Evolutionary conservation across 2,329 filamentous ascomycete species (phyloP).

Genomic region (Echinosphaeria canescens): DNA sequence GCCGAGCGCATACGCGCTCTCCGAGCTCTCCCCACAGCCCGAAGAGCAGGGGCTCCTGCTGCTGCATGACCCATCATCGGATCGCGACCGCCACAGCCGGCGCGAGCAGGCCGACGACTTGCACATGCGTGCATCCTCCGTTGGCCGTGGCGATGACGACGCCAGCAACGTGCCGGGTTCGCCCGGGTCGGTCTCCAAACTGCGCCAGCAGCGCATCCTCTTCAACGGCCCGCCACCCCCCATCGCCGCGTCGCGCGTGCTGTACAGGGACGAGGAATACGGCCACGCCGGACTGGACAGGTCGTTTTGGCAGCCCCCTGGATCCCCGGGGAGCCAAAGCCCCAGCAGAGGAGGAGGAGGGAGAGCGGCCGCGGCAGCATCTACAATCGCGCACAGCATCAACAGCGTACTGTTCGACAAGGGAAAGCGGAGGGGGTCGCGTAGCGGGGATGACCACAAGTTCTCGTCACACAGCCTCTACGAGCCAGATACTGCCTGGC

Average conservation of each 20-base stretch:
- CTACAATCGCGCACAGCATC: conserved; percentile 7
- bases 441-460: conserved; percentile 5
- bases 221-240: conserved; percentile 28
- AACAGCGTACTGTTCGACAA: conserved; percentile 17
- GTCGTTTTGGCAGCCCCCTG: too few species aligned
- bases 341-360: neutral
- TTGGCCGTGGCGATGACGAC: conserved; percentile 5
- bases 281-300: too few species aligned
- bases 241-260: conserved; percentile 19
- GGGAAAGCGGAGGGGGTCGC: too few species aligned
- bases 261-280: conserved; percentile 11
- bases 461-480: too few species aligned
- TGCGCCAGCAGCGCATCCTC: conserved; percentile 11
- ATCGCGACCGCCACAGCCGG: conserved; percentile 1
- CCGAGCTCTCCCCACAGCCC: conserved; percentile 11
- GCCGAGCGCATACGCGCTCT: conserved; percentile 12
- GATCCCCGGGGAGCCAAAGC: conserved; percentile 4
- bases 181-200: conserved; percentile 3
- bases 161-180: conserved; percentile 12
- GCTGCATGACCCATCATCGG: conserved; percentile 2
- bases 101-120: conserved; percentile 2
- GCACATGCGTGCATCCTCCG: conserved; percentile 3
- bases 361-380: conserved; percentile 1
- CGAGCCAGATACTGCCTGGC: conserved; percentile 22
- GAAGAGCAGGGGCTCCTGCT: conserved; percentile 7